Evolutionary conservation across 805 yeast species (phyloP), one percentile per base, ranked within the genome.

Genomic region (Myxozyma neglecta): DNA sequence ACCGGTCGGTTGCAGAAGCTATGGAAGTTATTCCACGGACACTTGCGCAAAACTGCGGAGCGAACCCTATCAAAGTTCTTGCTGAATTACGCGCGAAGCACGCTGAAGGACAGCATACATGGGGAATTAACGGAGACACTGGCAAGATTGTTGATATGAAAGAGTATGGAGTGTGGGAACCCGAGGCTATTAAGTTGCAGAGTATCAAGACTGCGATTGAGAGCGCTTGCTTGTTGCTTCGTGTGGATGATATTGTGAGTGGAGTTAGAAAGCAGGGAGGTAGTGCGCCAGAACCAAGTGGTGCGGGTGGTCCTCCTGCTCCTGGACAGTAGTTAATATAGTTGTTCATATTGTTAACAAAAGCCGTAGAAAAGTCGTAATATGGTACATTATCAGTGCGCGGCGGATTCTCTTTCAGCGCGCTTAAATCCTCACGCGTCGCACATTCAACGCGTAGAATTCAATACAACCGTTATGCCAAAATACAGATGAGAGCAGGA

Each of bases 21-120:
- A 88, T 94, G 80, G 99, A 94, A 77, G 97, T 94, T 53, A 94
- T 94, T 70, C 98, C 99, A 70, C 87, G 99, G 79, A 94, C 99
- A 3, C 83, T 94, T 73, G 86, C 94, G 65, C 99, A 94, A 79
- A 94, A 94, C 77, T 91, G 98, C 69, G 99, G 99, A 72, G 98
- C 96, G 39, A 92, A 91, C 74, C 91, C 99, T 56, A 90, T 94
- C 72, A 85, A 96, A 76, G 80, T 90, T 20, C 81, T 94, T 69
- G 86, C 98, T 1, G 94, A 89, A 73, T 81, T 94, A 73, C 87
- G 99, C 78, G 97, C 99, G 43, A 90, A 91, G 75, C 99, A 94
- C 73, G 97, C 98, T 9, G 86, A 88, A 71, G 98, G 97, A 53
- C 60, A 61, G 24, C 80, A 80, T 72, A 88, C 97, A 0, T 88